Evolutionary conservation across 306 rosid species (phyloP).

Genomic region (Corylus americana): DNA sequence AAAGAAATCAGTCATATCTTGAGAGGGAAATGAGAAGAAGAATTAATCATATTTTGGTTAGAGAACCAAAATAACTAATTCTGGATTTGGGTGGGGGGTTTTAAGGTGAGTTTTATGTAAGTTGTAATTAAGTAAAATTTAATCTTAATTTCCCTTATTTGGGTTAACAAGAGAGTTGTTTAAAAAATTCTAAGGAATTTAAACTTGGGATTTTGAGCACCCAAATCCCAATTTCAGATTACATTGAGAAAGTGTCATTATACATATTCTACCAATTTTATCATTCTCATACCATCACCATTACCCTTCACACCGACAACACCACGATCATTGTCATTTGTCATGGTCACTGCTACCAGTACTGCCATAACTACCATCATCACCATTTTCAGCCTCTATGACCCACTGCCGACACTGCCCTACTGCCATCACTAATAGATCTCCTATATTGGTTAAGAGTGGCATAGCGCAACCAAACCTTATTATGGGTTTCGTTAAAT

Average conservation of each 20-base stretch:
- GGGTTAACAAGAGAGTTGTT: background rate
- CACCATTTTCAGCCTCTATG: too few relatives aligned
- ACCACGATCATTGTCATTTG: background rate
- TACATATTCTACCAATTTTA: background rate
- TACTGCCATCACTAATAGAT: background rate
- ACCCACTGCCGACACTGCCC: too few relatives aligned
- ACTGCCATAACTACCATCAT: too few relatives aligned
- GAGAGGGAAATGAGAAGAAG: background rate
- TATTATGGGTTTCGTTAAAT: background rate
- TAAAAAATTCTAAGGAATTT: background rate
- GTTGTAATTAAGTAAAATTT: background rate
- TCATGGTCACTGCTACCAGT: too few relatives aligned
- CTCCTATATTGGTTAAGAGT: background rate
- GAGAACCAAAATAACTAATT: background rate
- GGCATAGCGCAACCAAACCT: background rate
- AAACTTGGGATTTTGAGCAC: background rate
- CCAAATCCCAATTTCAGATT: background rate
- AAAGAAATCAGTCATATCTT: background rate
- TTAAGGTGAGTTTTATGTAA: background rate
- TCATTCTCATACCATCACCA: background rate
- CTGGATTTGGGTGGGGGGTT: background rate
- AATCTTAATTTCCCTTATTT: background rate
- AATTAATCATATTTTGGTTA: background rate
- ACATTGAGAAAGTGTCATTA: background rate
- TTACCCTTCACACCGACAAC: background rate